phyloP scores from a whole-genome alignment of 352 stramenopile species.

The Globisporangium acanthophoron region DNA sequence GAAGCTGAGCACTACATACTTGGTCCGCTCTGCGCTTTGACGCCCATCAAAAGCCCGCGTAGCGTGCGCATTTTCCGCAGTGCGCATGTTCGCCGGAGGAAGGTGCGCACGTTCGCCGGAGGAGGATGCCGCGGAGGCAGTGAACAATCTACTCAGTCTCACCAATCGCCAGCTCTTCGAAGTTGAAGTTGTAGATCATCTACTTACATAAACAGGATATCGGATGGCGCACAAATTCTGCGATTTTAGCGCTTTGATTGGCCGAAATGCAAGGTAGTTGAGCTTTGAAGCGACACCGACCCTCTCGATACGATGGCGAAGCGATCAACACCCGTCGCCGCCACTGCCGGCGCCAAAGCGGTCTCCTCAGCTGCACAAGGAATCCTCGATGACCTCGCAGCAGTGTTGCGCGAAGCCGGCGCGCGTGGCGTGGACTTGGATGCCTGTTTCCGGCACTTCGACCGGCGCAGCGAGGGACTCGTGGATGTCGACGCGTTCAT shows the following conservation, averaged over 20 bases:
- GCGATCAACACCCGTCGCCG: background rate
- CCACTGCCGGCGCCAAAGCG: background rate
- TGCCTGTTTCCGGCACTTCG: constrained; percentile 57
- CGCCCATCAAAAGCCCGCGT: background rate
- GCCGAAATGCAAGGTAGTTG: background rate
- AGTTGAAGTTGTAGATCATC: background rate
- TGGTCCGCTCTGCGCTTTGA: background rate
- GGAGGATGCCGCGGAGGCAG: too few relatives aligned
- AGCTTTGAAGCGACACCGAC: background rate
- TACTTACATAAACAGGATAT: too few relatives aligned
- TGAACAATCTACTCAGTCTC: background rate
- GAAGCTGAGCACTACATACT: background rate
- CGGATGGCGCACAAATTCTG: background rate
- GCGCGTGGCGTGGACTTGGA: constrained; percentile 40
- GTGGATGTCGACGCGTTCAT: constrained; percentile 50
- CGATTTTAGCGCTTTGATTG: background rate
- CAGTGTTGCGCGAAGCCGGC: constrained; percentile 43
- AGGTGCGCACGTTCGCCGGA: background rate
- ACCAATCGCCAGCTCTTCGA: background rate
- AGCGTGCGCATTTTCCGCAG: constrained; percentile 5
- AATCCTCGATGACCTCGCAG: constrained; percentile 31
- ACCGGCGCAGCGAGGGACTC: constrained; percentile 33
- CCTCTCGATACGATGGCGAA: background rate
- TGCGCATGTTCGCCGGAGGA: background rate
- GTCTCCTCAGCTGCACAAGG: background rate